These are phyloP conservation scores for Perilla frutescens DNA, from an alignment of 257 asterid species.

Conservation along the genomic window DNA sequence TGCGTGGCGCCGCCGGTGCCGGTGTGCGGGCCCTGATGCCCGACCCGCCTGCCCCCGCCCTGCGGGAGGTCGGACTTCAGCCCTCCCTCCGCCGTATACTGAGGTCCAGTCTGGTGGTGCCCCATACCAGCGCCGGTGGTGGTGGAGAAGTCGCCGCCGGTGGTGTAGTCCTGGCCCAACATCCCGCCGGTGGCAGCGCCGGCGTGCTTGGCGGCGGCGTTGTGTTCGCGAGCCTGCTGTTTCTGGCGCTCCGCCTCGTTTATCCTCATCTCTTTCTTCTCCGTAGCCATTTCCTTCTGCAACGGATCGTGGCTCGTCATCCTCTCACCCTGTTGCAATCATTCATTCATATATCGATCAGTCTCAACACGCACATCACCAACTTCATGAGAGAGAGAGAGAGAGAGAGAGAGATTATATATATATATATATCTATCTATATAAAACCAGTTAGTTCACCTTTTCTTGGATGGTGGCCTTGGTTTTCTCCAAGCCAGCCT, in stretches of 20 bases:
- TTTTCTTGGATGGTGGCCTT: constrained; percentile 56
- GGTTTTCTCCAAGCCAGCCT: constrained; percentile 70
- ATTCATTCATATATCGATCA: background rate
- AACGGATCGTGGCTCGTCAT: constrained; percentile 52
- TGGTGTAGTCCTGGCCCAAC: constrained; percentile 9
- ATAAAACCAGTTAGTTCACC: constrained; percentile 22
- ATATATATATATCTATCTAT: too few species aligned
- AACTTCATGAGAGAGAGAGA: background rate
- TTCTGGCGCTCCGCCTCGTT: constrained; percentile 46
- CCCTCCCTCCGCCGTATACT: too few species aligned
- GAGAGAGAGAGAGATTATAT: background rate
- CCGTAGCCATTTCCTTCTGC: constrained; percentile 49
- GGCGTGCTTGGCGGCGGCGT: constrained; percentile 39
- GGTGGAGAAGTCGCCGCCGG: constrained; percentile 20
- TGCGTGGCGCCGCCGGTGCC: too few species aligned
- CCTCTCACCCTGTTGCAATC: constrained; percentile 37
- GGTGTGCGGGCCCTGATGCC: background rate
- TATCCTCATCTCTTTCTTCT: constrained; percentile 46
- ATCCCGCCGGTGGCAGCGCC: background rate
- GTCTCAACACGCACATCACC: too few species aligned
- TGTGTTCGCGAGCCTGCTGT: constrained; percentile 35
- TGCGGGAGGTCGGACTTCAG: too few species aligned
- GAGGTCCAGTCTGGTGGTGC: too few species aligned
- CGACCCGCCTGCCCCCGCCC: background rate
- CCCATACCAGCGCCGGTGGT: too few species aligned